These are phyloP conservation scores for Dryas integrifolia DNA, from an alignment of 331 rosid genomes.

Conservation along the genomic window DNA sequence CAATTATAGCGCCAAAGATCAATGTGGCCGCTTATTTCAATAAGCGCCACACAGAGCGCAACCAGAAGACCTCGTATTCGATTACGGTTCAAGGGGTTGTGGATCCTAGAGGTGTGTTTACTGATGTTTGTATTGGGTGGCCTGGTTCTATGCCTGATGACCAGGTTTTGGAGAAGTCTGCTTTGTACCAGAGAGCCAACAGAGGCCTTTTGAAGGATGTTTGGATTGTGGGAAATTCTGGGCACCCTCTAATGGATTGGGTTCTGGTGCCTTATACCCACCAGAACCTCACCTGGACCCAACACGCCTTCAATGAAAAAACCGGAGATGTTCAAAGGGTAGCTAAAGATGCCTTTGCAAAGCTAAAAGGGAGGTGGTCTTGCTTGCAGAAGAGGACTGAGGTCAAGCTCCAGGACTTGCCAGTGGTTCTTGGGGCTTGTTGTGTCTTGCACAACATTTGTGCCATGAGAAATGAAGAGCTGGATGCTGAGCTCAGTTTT, in stretches of 20 bases:
- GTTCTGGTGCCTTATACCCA: conserved; percentile 62
- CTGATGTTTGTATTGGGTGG: conserved; percentile 70
- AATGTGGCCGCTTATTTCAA: conserved; percentile 60
- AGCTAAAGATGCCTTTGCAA: conserved; percentile 58
- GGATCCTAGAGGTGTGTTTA: conserved; percentile 54
- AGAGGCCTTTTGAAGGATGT: conserved; percentile 49
- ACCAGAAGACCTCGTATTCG: conserved; percentile 71
- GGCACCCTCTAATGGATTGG: conserved; percentile 59
- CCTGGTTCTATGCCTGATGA: conserved; percentile 70
- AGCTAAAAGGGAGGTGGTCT: conserved; percentile 70
- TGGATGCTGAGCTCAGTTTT: conserved; percentile 34
- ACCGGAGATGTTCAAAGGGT: conserved; percentile 41
- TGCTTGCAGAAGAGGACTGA: conserved; percentile 76
- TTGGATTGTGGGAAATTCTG: conserved; percentile 67
- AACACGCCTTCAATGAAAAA: conserved; percentile 65
- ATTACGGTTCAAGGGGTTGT: conserved; percentile 74
- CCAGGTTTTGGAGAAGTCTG: conserved; percentile 54
- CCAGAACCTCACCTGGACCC: conserved; percentile 64
- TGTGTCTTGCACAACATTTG: conserved; percentile 77
- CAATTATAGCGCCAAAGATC: conserved; percentile 70
- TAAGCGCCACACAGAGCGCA: conserved; percentile 60
- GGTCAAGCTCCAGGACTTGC: conserved; percentile 71
- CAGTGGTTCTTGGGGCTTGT: conserved; percentile 69
- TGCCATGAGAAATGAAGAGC: conserved; percentile 50
- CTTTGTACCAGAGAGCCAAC: conserved; percentile 42